Conservation (phyloP, 1,284 basidiomycete species). For the Ganoderma lingzhi region DNA sequence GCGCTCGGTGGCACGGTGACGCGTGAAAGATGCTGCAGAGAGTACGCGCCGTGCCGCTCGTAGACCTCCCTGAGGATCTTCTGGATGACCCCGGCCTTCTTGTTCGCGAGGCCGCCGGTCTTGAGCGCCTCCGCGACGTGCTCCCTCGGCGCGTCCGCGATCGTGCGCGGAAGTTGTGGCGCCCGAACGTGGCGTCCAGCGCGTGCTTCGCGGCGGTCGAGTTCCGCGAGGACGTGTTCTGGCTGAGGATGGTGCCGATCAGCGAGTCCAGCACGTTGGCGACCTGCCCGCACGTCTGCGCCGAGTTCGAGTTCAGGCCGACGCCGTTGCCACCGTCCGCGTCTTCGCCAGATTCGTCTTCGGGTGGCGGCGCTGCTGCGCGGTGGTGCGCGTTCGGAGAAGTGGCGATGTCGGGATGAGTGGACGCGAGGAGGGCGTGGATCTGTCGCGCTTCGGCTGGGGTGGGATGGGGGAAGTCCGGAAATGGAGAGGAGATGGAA, state of each 20-base stretch:
- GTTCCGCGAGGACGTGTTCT: slow-evolving; percentile 76
- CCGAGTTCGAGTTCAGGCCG: slow-evolving; percentile 45
- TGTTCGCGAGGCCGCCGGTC: slow-evolving; percentile 77
- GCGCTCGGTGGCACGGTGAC: slow-evolving; percentile 31
- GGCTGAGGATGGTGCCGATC: slow-evolving; percentile 76
- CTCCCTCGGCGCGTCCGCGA: slow-evolving; percentile 58
- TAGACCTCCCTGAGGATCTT: slow-evolving; percentile 60
- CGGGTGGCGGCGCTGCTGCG: slow-evolving; percentile 20
- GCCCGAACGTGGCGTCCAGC: slow-evolving; percentile 67
- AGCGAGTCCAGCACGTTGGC: slow-evolving; percentile 77
- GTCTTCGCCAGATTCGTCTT: not conserved
- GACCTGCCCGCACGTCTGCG: slow-evolving; percentile 61
- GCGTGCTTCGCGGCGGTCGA: slow-evolving; percentile 68
- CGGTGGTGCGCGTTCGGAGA: slow-evolving; percentile 17
- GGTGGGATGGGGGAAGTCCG: slow-evolving; percentile 59
- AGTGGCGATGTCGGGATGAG: slow-evolving; percentile 41
- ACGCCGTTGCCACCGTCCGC: slow-evolving; percentile 31
- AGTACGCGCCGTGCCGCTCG: slow-evolving; percentile 61
- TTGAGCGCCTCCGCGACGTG: slow-evolving; percentile 69
- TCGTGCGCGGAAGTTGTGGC: slow-evolving; percentile 66
- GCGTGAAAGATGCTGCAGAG: slow-evolving; percentile 58
- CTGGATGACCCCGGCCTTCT: slow-evolving; percentile 77
- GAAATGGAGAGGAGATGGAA: slow-evolving; percentile 59
- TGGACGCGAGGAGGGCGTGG: slow-evolving; percentile 51
- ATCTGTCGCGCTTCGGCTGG: slow-evolving; percentile 55